A percentile compares a stretch with the other conserved stretches of the same genome.
Conservation (phyloP, 805 yeast genomes). For the Saccharomycopsis microspora region DNA sequence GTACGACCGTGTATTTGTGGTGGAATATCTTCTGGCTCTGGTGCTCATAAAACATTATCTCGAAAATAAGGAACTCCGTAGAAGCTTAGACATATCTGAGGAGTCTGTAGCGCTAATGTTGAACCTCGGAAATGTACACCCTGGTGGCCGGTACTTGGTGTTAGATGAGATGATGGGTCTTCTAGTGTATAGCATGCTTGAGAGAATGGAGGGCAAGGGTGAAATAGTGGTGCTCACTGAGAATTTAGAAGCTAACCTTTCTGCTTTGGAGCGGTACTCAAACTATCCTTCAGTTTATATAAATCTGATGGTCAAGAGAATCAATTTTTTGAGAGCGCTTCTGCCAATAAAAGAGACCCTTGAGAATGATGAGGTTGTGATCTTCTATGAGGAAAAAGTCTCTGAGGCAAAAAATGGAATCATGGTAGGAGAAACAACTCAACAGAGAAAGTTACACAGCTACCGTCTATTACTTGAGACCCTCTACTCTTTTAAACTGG, state of each 20-base stretch:
- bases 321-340: constrained; percentile 69
- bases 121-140: constrained; percentile 69
- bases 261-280: constrained; percentile 48
- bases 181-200: constrained; percentile 75
- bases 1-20: constrained; percentile 75
- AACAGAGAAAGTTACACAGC: constrained; percentile 38
- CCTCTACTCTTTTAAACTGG: constrained; percentile 36
- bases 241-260: constrained; percentile 82
- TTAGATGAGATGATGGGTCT: constrained; percentile 94
- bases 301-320: constrained; percentile 47
- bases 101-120: constrained; percentile 74
- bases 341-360: constrained; percentile 46
- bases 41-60: constrained; percentile 61
- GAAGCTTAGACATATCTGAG: constrained; percentile 70
- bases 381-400: constrained; percentile 2
- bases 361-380: constrained; percentile 7
- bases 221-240: constrained; percentile 72
- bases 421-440: constrained; percentile 16
- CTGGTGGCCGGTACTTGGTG: constrained; percentile 82
- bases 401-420: constrained; percentile 32
- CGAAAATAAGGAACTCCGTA: constrained; percentile 61
- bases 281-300: constrained; percentile 46
- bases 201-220: constrained; percentile 72
- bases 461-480: constrained; percentile 26
- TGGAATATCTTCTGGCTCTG: constrained; percentile 63